Conservation (phyloP, 768 basidiomycete species). For the Tremella fuciformis region DNA sequence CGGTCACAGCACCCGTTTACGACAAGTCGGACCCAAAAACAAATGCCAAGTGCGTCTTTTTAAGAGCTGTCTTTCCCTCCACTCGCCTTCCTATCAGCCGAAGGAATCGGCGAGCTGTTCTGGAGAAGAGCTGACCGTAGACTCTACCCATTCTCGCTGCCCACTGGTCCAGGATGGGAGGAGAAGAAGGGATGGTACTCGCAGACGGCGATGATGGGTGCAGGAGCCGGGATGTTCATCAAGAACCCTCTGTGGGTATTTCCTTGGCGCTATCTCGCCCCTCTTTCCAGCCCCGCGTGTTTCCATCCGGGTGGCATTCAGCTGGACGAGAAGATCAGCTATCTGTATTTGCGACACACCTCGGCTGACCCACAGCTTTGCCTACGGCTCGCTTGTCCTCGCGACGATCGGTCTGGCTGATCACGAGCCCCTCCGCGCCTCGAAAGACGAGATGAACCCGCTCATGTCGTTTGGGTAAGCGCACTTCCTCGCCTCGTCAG, state of each 20-base stretch:
- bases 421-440: conserved; percentile 30
- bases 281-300: conserved; percentile 3
- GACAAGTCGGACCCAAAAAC: conserved; percentile 42
- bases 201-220: conserved; percentile 36
- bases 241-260: conserved; percentile 42
- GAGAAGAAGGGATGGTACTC: conserved; percentile 33
- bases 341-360: background rate
- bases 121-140: conserved; percentile 12
- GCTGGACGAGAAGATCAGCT: background rate
- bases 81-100: background rate
- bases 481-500: background rate
- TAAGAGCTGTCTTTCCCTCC: background rate
- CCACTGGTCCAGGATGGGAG: conserved; percentile 36
- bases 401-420: conserved; percentile 31
- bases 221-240: conserved; percentile 47
- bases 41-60: conserved; percentile 26
- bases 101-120: background rate
- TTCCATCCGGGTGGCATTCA: background rate
- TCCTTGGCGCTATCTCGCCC: background rate
- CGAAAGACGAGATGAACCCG: conserved; percentile 36
- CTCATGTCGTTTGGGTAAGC: conserved; percentile 36
- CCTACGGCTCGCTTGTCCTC: conserved; percentile 34
- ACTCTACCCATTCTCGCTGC: conserved; percentile 36
- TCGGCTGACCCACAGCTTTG: conserved; percentile 28
- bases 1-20: conserved; percentile 36